A percentile compares a stretch with the other conserved stretches of the same genome.
Conservation (phyloP, 2,329 filamentous ascomycete genomes). For the Chaetothyriales sp. region DNA sequence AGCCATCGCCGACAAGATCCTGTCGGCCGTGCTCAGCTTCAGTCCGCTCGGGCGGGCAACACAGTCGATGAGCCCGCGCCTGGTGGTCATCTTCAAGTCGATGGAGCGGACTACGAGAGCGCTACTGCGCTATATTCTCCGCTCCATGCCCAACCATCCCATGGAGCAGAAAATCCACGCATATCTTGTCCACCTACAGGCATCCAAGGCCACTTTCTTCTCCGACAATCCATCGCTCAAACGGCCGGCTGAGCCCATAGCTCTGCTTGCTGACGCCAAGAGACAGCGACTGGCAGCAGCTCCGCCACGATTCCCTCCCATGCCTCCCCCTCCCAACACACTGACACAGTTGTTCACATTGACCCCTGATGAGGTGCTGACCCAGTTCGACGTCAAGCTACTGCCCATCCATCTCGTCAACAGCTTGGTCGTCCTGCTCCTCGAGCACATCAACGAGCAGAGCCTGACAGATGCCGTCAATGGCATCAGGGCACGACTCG, state of each 20-base stretch:
- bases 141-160: conserved; percentile 72
- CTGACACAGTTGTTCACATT: conserved; percentile 78
- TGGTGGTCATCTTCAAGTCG: conserved; percentile 72
- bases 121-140: conserved; percentile 68
- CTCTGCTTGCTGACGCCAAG: conserved; percentile 65
- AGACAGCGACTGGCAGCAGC: conserved; percentile 54
- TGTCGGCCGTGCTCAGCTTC: conserved; percentile 76
- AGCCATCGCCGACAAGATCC: conserved; percentile 67
- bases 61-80: conserved; percentile 61
- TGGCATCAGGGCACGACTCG: conserved; percentile 27
- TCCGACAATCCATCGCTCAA: conserved; percentile 62
- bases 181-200: conserved; percentile 69
- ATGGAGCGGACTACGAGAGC: conserved; percentile 89
- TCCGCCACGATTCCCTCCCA: conserved; percentile 47
- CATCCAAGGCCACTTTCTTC: conserved; percentile 62
- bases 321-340: conserved; percentile 63
- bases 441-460: conserved; percentile 56
- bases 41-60: conserved; percentile 75
- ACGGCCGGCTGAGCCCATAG: conserved; percentile 58
- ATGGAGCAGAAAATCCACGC: conserved; percentile 68
- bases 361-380: conserved; percentile 59
- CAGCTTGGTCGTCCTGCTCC: conserved; percentile 66
- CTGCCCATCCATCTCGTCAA: conserved; percentile 64
- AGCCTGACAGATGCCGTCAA: conserved; percentile 61
- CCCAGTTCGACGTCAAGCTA: conserved; percentile 67